Base-by-base conservation (phyloP, 1,139 yeast species). In the Sugiyamaella novakii region DNA sequence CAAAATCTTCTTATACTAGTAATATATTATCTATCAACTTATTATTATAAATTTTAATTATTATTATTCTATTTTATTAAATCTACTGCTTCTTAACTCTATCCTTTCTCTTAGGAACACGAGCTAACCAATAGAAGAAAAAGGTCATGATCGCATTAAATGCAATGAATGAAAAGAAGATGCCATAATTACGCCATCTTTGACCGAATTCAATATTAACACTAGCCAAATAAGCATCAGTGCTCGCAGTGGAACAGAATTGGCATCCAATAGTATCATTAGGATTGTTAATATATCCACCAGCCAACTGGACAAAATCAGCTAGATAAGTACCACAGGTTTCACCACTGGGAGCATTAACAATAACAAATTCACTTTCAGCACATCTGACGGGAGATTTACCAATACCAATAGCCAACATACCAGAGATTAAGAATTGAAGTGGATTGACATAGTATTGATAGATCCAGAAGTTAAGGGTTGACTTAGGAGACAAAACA, bases 361-460 rank as follows among this genome's bases (percentile, higher is more conserved):
- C 72, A 39, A 63, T 66, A 25, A 76, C 69, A 69, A 73, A 61
- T 60, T 86, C 95, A 37, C 68, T 66, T 1, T 60, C 56, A 2
- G 72, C 62, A 65, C 95, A 86, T 14, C 59, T 59, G 11, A 85
- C 83, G 7, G 72, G 67, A 46, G 83, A 76, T 14, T 77, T 73
- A 52, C 83, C 85, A 27, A 83, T 66, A 51, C 83, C 68, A 8
- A 73, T 54, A 18, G 79, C 67, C 40, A 83, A 72, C 60, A 83
- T 68, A 35, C 81, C 83, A 47, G 80, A 81, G 47, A 84, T 76
- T 57, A 81, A 72, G 59, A 84, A 85, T 0, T 88, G 82, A 66
- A 79, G 78, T 19, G 92, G 92, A 5, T 86, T 80, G 2, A 77
- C 77, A 61, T 82, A 78, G 70, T 82, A 79, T 87, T 85, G 83